Conservation (phyloP, 768 basidiomycete species). For the Tricholoma bakamatsutake region DNA sequence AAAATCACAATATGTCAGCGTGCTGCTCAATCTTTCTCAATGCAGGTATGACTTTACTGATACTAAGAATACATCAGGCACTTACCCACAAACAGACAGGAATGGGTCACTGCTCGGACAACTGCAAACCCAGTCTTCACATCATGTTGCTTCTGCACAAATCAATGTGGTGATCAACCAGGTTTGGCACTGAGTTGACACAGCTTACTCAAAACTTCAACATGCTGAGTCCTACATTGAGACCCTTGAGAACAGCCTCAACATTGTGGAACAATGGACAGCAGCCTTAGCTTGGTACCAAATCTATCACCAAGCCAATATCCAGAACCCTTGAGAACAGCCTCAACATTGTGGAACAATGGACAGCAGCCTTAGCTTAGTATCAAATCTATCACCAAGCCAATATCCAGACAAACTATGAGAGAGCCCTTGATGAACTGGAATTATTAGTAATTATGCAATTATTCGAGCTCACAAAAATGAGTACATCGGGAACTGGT, state of each 20-base stretch:
- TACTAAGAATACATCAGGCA: background rate
- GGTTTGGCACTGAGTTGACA: background rate
- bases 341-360: background rate
- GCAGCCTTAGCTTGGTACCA: background rate
- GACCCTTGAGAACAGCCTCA: background rate
- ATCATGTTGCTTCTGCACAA: no score
- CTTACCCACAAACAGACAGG: background rate
- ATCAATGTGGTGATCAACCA: background rate
- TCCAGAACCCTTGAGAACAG: background rate
- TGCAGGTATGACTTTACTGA: background rate
- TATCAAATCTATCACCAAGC: background rate
- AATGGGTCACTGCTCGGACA: background rate
- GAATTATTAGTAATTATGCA: slow-evolving; percentile 1
- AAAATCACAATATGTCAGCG: background rate
- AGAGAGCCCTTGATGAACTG: slow-evolving; percentile 13
- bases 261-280: background rate
- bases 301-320: no score
- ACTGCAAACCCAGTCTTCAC: slow-evolving; percentile 1
- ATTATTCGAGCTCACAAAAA: slow-evolving; percentile 19
- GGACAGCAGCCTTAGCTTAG: background rate
- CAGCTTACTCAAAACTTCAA: no score
- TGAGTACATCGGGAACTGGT: slow-evolving; percentile 19
- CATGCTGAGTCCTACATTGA: no score
- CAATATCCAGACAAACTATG: background rate
- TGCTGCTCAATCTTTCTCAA: background rate